Conservation (phyloP, 768 basidiomycete species). For the Kwoniella dejecticola region DNA sequence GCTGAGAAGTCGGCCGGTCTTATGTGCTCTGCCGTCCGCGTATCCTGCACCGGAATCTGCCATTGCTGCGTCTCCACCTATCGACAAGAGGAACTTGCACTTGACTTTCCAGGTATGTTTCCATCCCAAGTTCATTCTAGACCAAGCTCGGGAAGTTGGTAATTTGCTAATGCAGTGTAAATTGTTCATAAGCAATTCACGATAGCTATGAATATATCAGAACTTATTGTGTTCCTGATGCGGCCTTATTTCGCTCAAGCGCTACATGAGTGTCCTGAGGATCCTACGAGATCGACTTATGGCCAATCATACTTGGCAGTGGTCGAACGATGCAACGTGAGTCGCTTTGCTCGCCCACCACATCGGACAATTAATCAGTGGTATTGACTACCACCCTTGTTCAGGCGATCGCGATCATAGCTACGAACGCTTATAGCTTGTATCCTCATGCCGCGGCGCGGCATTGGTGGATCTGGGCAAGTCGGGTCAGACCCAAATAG, state of each 20-base stretch:
- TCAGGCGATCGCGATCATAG: slow-evolving; percentile 5
- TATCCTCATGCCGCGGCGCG: slow-evolving; percentile 3
- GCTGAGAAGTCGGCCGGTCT: slow-evolving; percentile 25
- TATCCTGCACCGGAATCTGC: slow-evolving; percentile 20
- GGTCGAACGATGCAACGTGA: slow-evolving; percentile 31
- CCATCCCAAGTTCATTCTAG: background rate
- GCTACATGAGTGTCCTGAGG: slow-evolving; percentile 6
- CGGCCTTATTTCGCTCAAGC: slow-evolving; percentile 30
- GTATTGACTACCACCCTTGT: too few species aligned
- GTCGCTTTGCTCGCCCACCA: background rate
- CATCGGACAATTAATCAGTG: too few species aligned
- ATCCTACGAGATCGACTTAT: slow-evolving; percentile 21
- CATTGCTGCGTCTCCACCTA: background rate
- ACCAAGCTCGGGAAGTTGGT: background rate
- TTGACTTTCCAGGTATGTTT: slow-evolving; percentile 13
- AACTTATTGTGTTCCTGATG: slow-evolving; percentile 22
- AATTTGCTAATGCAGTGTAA: too few species aligned
- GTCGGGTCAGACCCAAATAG: slow-evolving; percentile 18
- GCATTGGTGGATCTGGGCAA: slow-evolving; percentile 10
- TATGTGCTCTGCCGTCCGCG: slow-evolving; percentile 17
- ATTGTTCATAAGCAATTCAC: slow-evolving; percentile 16
- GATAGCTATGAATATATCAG: slow-evolving; percentile 28
- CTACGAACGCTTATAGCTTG: background rate
- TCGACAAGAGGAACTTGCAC: slow-evolving; percentile 12
- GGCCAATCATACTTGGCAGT: slow-evolving; percentile 25